These are phyloP conservation scores for Ligustrum vulgare DNA, from an alignment of 257 asterid species.

Conservation along the genomic window DNA sequence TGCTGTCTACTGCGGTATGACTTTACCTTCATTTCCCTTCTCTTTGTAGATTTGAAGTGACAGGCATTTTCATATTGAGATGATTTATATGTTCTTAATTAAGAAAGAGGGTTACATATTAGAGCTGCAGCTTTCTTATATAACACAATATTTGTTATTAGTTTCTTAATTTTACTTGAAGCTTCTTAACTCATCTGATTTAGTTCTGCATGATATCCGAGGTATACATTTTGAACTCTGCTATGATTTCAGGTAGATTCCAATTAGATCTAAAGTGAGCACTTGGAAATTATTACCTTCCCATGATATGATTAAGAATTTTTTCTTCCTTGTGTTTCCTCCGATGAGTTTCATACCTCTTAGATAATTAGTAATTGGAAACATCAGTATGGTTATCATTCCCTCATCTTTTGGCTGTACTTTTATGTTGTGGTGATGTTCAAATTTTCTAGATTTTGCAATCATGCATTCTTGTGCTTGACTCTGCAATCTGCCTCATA, in stretches of 20 bases:
- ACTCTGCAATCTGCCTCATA: background rate
- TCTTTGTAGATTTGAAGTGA: conserved; percentile 11
- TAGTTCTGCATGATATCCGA: conserved; percentile 1
- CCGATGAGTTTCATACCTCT: background rate
- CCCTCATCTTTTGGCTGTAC: conserved; percentile 13
- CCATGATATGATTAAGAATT: conserved; percentile 7
- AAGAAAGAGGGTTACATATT: conserved; percentile 13
- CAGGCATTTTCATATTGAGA: background rate
- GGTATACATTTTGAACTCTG: conserved; percentile 4
- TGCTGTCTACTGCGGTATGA: conserved; percentile 92
- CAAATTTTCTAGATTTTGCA: conserved; percentile 10
- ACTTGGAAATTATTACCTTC: conserved; percentile 6
- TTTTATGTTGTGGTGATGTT: conserved; percentile 12
- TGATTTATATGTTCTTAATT: conserved; percentile 15
- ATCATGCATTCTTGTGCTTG: conserved; percentile 10
- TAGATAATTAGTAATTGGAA: background rate
- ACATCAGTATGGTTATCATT: background rate
- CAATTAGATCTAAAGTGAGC: conserved; percentile 5
- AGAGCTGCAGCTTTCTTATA: conserved; percentile 7
- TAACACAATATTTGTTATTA: conserved; percentile 1
- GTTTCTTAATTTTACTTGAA: background rate
- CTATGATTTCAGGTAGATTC: background rate
- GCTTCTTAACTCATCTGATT: conserved; percentile 1
- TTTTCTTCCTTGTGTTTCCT: conserved; percentile 3
- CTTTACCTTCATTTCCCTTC: conserved; percentile 6